phyloP scores from a whole-genome alignment of 2,329 filamentous ascomycete genomes.

The Fulvia fulva region DNA sequence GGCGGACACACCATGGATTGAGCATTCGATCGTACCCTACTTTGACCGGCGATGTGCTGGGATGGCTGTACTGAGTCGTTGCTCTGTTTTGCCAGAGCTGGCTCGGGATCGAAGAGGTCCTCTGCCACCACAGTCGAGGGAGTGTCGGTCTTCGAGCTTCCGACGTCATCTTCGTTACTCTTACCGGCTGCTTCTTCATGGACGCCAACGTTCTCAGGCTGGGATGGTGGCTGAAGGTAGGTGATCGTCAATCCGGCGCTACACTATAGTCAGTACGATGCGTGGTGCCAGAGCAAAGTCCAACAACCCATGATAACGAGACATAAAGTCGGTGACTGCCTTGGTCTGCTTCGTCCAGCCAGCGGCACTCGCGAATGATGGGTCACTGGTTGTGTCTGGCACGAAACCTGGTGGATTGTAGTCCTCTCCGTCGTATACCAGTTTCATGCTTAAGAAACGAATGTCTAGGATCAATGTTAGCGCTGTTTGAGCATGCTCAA shows the following conservation, averaged over 20 bases:
- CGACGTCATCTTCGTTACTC: background rate
- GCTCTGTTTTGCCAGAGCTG: background rate
- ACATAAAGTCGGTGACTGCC: slow-evolving; percentile 32
- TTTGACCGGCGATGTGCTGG: background rate
- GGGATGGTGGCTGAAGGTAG: slow-evolving; percentile 8
- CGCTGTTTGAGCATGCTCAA: background rate
- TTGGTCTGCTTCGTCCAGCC: slow-evolving; percentile 38
- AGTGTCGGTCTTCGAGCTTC: slow-evolving; percentile 7
- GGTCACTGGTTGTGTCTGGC: slow-evolving; percentile 24
- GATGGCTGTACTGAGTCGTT: background rate
- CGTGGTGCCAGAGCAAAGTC: background rate
- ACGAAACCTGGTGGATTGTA: slow-evolving; percentile 44
- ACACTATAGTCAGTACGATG: slow-evolving; percentile 5
- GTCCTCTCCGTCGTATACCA: slow-evolving; percentile 39
- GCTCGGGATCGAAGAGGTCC: no score
- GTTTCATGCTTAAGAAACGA: slow-evolving; percentile 42
- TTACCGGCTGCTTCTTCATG: background rate
- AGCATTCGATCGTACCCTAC: background rate
- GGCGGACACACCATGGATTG: background rate
- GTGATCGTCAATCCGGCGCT: slow-evolving; percentile 23
- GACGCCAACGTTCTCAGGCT: slow-evolving; percentile 1
- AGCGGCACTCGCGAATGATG: slow-evolving; percentile 37
- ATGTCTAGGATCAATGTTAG: slow-evolving; percentile 29
- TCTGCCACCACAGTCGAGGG: slow-evolving; percentile 5
- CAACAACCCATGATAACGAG: slow-evolving; percentile 39